Base-by-base conservation (phyloP, 805 yeast genomes). In the Metschnikowia santaceciliae region DNA sequence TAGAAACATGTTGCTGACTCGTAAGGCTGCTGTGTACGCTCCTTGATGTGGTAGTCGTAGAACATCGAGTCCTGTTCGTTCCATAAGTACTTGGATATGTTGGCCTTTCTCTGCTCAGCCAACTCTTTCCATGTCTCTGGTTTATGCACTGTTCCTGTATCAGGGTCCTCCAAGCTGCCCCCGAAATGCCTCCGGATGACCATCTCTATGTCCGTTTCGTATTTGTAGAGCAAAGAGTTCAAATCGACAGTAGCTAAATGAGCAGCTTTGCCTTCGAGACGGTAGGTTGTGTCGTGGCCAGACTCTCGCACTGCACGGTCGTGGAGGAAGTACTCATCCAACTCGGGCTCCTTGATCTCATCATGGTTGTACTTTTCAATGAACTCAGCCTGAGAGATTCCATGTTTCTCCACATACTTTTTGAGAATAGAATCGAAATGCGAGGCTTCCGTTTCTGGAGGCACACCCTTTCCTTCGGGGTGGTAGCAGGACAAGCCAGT, bases 281-380 rank as follows among this genome's bases (percentile, higher is more conserved):
- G 76, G 62, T 91, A 90, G 1, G 92, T 77, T 0, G 98, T 94
- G 65, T 92, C 99, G 65, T 94, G 98, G 0, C 99, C 99, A 32
- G 94, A 84, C 69, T 92, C 99, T 64, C 99, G 80, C 10, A 92
- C 96, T 0, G 96, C 97, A 52, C 97, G 76, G 66, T 92, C 99
- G 63, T 92, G 96, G 46, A 88, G 67, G 65, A 92, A 88, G 65
- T 88, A 92, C 55, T 82, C 90, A 62, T 94, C 98, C 53, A 92
- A 74, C n/a, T 75, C 82, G 0, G 96, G 95, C 62, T 89, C 97
- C 3, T 70, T 53, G 17, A 92, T 75, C 46, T 72, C 67, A 3
- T 86, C 84, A 38, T 72, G 66, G 61, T 91, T 90, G 71, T 92
- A 94, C 56, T 62, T 58, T 61, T 76, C 74, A 42, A 76, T 68